Percentiles rank a stretch among this genome's conserved stretches.
phyloP scores from a whole-genome alignment of 805 yeast species.

The Metschnikowia lachancei region DNA sequence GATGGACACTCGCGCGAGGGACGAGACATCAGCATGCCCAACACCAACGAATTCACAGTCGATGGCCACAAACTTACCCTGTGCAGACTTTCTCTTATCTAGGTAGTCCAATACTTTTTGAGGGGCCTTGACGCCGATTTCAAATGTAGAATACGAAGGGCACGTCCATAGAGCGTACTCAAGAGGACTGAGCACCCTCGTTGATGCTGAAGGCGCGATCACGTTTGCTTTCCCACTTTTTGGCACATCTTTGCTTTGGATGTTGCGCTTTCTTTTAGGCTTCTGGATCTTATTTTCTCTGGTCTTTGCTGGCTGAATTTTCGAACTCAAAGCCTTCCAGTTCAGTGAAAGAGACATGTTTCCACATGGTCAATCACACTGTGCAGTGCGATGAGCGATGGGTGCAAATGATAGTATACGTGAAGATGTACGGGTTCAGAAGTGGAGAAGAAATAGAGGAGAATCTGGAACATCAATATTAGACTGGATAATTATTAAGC shows the following conservation, averaged over 20 bases:
- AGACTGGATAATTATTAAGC: no score
- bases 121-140: background rate
- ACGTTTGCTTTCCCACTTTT: background rate
- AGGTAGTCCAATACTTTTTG: background rate
- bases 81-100: slow-evolving; percentile 36
- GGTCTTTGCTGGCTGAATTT: slow-evolving; percentile 6
- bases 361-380: background rate
- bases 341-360: slow-evolving; percentile 22
- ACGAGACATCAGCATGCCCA: slow-evolving; percentile 64
- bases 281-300: background rate
- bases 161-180: slow-evolving; percentile 15
- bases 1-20: slow-evolving; percentile 80
- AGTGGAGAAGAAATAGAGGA: no score
- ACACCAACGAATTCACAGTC: slow-evolving; percentile 96
- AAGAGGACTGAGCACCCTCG: slow-evolving; percentile 8
- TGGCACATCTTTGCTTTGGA: slow-evolving; percentile 3
- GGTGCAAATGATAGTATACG: background rate
- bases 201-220: background rate
- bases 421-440: background rate
- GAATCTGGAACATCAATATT: no score
- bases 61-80: slow-evolving; percentile 75
- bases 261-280: background rate
- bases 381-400: slow-evolving; percentile 7
- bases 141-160: slow-evolving; percentile 1
- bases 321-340: slow-evolving; percentile 22